Base-by-base conservation (phyloP, 345 rosid species). In the Salix brachista region DNA sequence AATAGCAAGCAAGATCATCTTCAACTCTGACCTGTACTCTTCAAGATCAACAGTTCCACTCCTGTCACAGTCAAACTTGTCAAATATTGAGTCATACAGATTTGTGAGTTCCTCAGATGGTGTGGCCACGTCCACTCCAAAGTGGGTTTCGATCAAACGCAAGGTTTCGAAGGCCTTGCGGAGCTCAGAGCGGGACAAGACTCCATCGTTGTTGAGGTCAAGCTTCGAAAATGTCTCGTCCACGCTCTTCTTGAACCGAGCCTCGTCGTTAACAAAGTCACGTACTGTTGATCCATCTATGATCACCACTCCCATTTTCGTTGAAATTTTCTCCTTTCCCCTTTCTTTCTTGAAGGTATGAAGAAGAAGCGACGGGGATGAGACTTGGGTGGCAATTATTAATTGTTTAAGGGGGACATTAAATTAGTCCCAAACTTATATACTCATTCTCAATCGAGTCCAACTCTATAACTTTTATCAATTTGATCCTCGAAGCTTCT, bases 201-300 rank as follows among this genome's bases (percentile, higher is more conserved):
- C 94, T n/a, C 97, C 92, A 68, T 91, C 92, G 14, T 81, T 80
- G 89, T 91, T 90, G 17, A 86, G 79, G 69, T 91, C 97, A 0
- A 91, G 84, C 16, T 82, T 58, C 0, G 82, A 52, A 56, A 91
- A 91, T 14, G 80, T 34, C 67, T 89, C 89, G 32, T 85, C 83
- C 7, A 88, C 80, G 10, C 86, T 85, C 69, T 84, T 87, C 61
- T 80, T 83, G 89, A 90, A 91, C 10, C 85, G 83, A 23, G 80
- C 83, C 30, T 89, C 92, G 79, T 89, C 85, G 7, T 41, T 76
- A 39, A 86, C 94, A 26, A 91, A 90, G 9, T 80, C 86, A 2
- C 83, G 82, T 18, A 91, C 92, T 4, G 97, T 91, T n/a, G 92
- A 80, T 77, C 97, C 97, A 17, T 91, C 92, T 42, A 91, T 87